Conservation (phyloP, 371 early-diverging fungal genomes). For the Coemansia sp. region DNA sequence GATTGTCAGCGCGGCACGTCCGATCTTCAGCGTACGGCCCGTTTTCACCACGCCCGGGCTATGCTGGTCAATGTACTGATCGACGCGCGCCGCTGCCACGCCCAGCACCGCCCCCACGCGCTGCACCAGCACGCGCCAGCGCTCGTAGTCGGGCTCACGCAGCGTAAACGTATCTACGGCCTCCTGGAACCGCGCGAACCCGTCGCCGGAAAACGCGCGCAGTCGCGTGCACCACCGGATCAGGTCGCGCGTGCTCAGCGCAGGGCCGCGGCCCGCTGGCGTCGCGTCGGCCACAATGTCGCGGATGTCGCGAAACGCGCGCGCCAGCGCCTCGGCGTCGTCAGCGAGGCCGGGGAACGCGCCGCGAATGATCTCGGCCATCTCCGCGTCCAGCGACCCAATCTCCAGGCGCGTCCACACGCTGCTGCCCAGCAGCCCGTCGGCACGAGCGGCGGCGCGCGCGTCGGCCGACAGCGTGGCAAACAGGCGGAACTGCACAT, state of each 20-base stretch:
- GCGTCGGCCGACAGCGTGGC: conserved; percentile 75
- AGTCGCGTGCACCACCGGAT: conserved; percentile 47
- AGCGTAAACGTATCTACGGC: conserved; percentile 87
- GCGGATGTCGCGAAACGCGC: conserved; percentile 64
- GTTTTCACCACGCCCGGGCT: conserved; percentile 61
- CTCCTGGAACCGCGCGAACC: conserved; percentile 65
- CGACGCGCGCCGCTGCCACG: conserved; percentile 69
- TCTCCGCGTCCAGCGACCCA: conserved; percentile 23
- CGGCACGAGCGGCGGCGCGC: conserved; percentile 46
- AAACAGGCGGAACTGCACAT: conserved; percentile 94
- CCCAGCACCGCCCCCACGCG: conserved; percentile 71
- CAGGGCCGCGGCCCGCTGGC: conserved; percentile 51
- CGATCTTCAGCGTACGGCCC: conserved; percentile 59
- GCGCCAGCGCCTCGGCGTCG: conserved; percentile 62
- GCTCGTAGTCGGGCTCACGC: conserved; percentile 72
- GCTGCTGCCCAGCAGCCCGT: conserved; percentile 65
- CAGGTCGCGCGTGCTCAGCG: conserved; percentile 48
- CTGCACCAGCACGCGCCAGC: conserved; percentile 63
- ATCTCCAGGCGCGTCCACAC: conserved; percentile 69
- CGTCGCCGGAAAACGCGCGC: conserved; percentile 14
- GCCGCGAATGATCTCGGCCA: conserved; percentile 29
- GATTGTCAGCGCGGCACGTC: conserved; percentile 65
- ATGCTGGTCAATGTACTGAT: conserved; percentile 71
- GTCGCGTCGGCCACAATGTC: conserved; percentile 55
- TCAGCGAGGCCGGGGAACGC: conserved; percentile 24